A percentile compares a stretch with the other conserved stretches of the same genome.
Conservation (phyloP, 139 green algal species). For the Mesotaenium endlicherianum region DNA sequence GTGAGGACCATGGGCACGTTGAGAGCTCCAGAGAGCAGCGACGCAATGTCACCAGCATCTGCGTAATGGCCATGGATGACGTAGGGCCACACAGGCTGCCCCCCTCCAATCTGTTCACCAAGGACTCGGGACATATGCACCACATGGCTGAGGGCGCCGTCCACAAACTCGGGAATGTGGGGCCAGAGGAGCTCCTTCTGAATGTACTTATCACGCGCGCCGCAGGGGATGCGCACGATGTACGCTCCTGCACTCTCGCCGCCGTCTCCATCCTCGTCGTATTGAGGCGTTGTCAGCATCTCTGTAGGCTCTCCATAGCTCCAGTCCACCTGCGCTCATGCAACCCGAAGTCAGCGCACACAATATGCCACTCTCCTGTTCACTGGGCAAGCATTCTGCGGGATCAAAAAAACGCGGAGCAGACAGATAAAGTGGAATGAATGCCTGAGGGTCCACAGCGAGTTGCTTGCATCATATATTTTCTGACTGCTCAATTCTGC, state of each 20-base stretch:
- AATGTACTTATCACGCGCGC: constrained; percentile 71
- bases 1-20: constrained; percentile 89
- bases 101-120: constrained; percentile 19
- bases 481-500: too few species aligned
- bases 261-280: constrained; percentile 1
- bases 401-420: too few species aligned
- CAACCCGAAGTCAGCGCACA: not conserved
- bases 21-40: constrained; percentile 65
- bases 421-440: too few species aligned
- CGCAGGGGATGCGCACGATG: constrained; percentile 85
- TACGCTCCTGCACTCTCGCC: constrained; percentile 73
- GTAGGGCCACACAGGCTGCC: constrained; percentile 33
- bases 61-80: constrained; percentile 81
- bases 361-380: not conserved
- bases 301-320: constrained; percentile 76
- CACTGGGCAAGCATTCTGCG: not conserved
- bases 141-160: constrained; percentile 53
- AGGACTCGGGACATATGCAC: constrained; percentile 7
- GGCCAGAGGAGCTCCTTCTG: constrained; percentile 79
- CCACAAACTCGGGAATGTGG: constrained; percentile 86
- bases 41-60: constrained; percentile 72
- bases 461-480: too few species aligned
- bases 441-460: too few species aligned
- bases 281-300: constrained; percentile 56
- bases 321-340: constrained; percentile 60